These are phyloP conservation scores for Pelargonium citronellum DNA, from an alignment of 441 rosid species.

Conservation along the genomic window DNA sequence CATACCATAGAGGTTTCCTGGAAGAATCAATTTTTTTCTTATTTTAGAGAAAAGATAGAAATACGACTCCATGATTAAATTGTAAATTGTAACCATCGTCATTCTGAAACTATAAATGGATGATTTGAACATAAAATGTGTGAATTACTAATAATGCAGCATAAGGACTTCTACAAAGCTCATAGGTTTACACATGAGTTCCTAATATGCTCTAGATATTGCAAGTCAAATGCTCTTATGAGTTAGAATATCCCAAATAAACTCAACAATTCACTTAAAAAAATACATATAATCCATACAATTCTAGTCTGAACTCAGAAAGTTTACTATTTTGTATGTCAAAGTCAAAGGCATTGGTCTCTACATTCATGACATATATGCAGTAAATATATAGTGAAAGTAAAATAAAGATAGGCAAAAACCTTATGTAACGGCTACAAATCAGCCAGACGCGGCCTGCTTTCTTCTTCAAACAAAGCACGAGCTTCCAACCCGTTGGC, in stretches of 20 bases:
- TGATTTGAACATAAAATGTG: not conserved
- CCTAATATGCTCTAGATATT: not conserved
- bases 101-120: not conserved
- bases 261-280: not conserved
- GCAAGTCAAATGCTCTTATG: not conserved
- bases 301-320: not conserved
- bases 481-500: conserved; percentile 48
- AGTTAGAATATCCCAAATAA: not conserved
- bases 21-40: too few relatives aligned
- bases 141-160: not conserved
- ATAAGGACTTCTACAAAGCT: not conserved
- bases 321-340: not conserved
- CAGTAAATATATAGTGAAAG: not conserved
- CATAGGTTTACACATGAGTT: not conserved
- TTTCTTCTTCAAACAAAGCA: conserved; percentile 39
- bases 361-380: not conserved
- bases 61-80: not conserved
- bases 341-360: conserved; percentile 1
- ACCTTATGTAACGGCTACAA: conserved; percentile 55
- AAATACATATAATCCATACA: not conserved
- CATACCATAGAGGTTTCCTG: too few relatives aligned
- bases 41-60: not conserved
- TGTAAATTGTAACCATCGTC: not conserved
- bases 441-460: conserved; percentile 34
- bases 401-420: conserved; percentile 7